Evolutionary conservation across 2,329 filamentous ascomycete species (phyloP), one percentile per base, ranked within the genome.

Genomic region (Scytalidium sp.): DNA sequence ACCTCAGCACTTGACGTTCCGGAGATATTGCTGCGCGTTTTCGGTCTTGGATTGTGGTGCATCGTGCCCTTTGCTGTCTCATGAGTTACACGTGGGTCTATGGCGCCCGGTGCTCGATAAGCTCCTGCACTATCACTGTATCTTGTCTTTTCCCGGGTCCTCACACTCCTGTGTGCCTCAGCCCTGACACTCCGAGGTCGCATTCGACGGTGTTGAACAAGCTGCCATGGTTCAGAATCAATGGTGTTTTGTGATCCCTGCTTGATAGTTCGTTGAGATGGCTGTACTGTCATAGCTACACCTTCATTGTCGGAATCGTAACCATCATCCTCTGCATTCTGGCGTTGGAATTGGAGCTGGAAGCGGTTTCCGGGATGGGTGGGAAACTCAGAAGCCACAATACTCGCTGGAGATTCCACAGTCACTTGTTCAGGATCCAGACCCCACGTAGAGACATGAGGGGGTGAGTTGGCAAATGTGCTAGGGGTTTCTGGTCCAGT

Each of bases 41-140:
- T 51, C 8, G 52, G 47, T 41, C 54, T 50, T 23, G 53, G 43
- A 27, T 27, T 29, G 17, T 23, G 50, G 5, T 57, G 52, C 3
- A 66, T 19, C 21, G 56, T 56, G 1, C 62, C 64, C 32, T 58
- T 43, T n/a, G 56, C 63, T 5, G 43, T 53, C 22, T 63, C 60
- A 21, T 51, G 52, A 23, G 49, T 62, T 52, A 63, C 19, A 48
- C 58, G 47, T 41, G 56, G 61, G 46, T 62, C 58, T 19, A 56
- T 50, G 8, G 56, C 52, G 69, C 61, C 56, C 2, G 67, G 56
- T 4, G 72, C 69, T 52, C 75, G 67, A 69, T 70, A 78, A 3
- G 75, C 64, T 3, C 75, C 73, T 10, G 68, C 70, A 11, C 64
- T 67, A 49, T 76, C 73, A 43, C 65, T 69, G 45, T 77, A 75